Conservation (phyloP, 148 eudicot species). For the Rhododendron molle region DNA sequence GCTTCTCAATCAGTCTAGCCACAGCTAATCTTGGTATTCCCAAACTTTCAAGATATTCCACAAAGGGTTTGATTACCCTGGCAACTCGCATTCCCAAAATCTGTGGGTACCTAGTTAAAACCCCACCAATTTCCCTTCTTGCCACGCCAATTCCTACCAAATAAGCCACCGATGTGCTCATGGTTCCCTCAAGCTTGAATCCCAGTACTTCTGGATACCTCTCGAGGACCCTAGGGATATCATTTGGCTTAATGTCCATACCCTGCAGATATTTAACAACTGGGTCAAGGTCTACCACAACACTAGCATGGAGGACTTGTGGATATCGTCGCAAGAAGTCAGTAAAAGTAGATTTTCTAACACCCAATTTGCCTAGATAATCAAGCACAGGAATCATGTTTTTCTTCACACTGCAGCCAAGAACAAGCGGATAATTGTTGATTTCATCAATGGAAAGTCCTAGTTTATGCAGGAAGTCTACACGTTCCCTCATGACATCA, state of each 20-base stretch:
- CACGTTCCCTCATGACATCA: slow-evolving; percentile 93
- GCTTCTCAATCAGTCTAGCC: slow-evolving; percentile 82
- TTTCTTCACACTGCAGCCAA: slow-evolving; percentile 98
- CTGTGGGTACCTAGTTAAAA: slow-evolving; percentile 80
- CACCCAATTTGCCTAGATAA: slow-evolving; percentile 94
- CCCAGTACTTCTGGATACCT: slow-evolving; percentile 89
- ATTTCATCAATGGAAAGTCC: slow-evolving; percentile 91
- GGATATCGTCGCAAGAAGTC: slow-evolving; percentile 83
- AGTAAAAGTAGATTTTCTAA: slow-evolving; percentile 68
- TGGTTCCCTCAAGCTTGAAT: slow-evolving; percentile 96
- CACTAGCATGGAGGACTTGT: slow-evolving; percentile 94
- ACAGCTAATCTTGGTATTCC: slow-evolving; percentile 74
- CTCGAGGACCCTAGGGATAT: slow-evolving; percentile 84
- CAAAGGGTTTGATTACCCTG: slow-evolving; percentile 83
- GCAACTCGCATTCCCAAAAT: slow-evolving; percentile 95
- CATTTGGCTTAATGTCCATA: slow-evolving; percentile 63
- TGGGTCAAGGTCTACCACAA: slow-evolving; percentile 91
- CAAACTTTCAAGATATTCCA: slow-evolving; percentile 75
- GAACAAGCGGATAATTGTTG: slow-evolving; percentile 93
- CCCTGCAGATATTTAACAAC: slow-evolving; percentile 93
- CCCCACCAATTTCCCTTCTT: slow-evolving; percentile 79
- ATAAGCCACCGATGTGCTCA: slow-evolving; percentile 99
- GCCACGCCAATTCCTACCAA: slow-evolving; percentile 91
- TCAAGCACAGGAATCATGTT: slow-evolving; percentile 97
- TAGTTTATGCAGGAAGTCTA: slow-evolving; percentile 79